Evolutionary conservation across 805 yeast genomes (phyloP), one percentile per base, ranked within the genome.

Genomic region (Teunomyces tritomae): DNA sequence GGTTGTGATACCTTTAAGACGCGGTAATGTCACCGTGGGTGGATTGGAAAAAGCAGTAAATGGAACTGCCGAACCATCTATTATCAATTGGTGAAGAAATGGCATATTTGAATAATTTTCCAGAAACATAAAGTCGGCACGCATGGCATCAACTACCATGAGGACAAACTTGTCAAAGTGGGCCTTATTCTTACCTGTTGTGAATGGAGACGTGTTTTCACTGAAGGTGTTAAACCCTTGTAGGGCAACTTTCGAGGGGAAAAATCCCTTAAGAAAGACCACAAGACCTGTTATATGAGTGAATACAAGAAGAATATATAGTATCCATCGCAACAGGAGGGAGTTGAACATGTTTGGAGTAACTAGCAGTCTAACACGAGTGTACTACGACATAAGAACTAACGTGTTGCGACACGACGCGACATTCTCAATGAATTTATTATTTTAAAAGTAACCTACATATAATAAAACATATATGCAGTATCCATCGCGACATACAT

Each of bases 11-110:
- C 96, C 97, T 65, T 94, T 94, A 44, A 94, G 72, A 49, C 99
- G 77, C 0, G 99, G 99, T 33, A 94, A 71, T 0, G 99, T 94
- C 8, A 94, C 99, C 0, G 99, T 94, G 2, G 99, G 99, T 1
- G 99, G 98, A 53, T 87, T 87, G 1, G 97, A 85, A 62, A 76
- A 87, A 0, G 96, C 96, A 0, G 99, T 94, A 64, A 82, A 91
- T 0, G 97, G 97, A 43, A 91, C 58, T 0, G 94, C 98, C 30
- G 74, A 57, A 8, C 96, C 95, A 0, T 73, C 55, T 45, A 79
- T 76, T 7, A 92, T 69, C 48, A 91, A 66, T 1, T 66, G 52
- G 54, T 92, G 98, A 0, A 87, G 77, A 57, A 79, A 81, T 0
- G 58, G 36, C 87, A 94, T 88, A 7, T 78, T 60, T 0, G 97